Percentiles rank a stretch among this genome's conserved stretches.
These are phyloP conservation scores for Neurospora tetrasperma DNA, from an alignment of 495 filamentous ascomycete genomes.

Conservation along the genomic window DNA sequence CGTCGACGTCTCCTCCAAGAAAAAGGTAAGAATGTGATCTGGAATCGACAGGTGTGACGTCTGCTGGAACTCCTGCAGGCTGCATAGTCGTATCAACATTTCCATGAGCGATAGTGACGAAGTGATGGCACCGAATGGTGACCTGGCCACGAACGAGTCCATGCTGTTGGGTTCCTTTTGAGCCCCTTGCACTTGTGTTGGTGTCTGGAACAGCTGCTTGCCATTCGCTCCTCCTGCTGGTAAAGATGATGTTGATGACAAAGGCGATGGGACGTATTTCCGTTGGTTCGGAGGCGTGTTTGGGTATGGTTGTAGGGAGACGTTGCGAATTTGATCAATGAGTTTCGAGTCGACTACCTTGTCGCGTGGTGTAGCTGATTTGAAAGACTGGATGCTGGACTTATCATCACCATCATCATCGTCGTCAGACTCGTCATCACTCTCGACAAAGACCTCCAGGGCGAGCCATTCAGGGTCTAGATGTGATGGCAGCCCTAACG, in stretches of 20 bases:
- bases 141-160: conserved; percentile 18
- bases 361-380: not conserved
- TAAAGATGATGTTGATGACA: not conserved
- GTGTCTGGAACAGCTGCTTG: not conserved
- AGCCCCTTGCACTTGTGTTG: not conserved
- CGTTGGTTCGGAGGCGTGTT: conserved; percentile 7
- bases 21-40: conserved; percentile 93
- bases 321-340: conserved; percentile 28
- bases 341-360: conserved; percentile 28
- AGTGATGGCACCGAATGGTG: conserved; percentile 45
- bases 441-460: conserved; percentile 71
- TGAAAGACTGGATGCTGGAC: not conserved
- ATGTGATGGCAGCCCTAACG: conserved; percentile 63
- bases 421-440: conserved; percentile 38
- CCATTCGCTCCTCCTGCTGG: not conserved
- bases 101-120: conserved; percentile 90
- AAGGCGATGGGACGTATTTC: not conserved
- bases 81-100: conserved; percentile 81
- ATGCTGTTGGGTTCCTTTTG: not conserved
- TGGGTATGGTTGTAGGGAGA: conserved; percentile 28
- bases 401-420: conserved; percentile 22
- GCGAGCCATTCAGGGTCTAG: conserved; percentile 95
- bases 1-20: conserved; percentile 71
- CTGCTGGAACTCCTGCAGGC: conserved; percentile 96
- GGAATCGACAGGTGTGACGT: conserved; percentile 82